Evolutionary conservation across 1,139 yeast genomes (phyloP).

Genomic region (Pichia kudriavzevii): DNA sequence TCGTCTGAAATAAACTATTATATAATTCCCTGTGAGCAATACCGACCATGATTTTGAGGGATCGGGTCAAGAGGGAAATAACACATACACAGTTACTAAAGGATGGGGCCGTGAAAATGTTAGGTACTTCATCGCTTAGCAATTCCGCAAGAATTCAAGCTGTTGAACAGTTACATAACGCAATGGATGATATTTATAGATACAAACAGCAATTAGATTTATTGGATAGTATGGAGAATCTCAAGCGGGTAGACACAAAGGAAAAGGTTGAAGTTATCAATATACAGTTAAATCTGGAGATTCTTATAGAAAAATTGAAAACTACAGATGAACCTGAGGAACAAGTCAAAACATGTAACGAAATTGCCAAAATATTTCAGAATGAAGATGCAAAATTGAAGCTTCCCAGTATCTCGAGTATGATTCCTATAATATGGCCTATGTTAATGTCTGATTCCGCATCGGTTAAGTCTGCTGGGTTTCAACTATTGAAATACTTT

Average conservation of each 20-base stretch:
- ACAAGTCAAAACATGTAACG: constrained; percentile 9
- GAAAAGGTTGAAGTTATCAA: not conserved
- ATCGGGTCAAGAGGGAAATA: no score
- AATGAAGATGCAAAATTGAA: not conserved
- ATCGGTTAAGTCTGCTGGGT: constrained; percentile 10
- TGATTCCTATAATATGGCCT: constrained; percentile 11
- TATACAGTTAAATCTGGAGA: not conserved
- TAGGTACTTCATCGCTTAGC: not conserved
- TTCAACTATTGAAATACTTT: constrained; percentile 8
- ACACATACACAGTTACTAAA: not conserved
- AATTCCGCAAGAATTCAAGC: not conserved
- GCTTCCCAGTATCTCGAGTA: constrained; percentile 1
- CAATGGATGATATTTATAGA: not conserved
- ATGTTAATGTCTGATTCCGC: constrained; percentile 5
- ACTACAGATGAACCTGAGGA: not conserved
- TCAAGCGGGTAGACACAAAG: not conserved
- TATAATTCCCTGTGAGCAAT: no score
- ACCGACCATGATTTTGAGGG: no score
- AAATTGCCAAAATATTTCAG: constrained; percentile 3
- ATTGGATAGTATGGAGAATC: not conserved
- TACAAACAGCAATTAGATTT: not conserved
- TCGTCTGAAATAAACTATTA: no score
- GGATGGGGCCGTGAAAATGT: not conserved
- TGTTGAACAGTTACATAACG: not conserved
- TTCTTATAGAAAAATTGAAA: not conserved